Evolutionary conservation across 306 rosid species (phyloP).

Genomic region (Styphnolobium japonicum): DNA sequence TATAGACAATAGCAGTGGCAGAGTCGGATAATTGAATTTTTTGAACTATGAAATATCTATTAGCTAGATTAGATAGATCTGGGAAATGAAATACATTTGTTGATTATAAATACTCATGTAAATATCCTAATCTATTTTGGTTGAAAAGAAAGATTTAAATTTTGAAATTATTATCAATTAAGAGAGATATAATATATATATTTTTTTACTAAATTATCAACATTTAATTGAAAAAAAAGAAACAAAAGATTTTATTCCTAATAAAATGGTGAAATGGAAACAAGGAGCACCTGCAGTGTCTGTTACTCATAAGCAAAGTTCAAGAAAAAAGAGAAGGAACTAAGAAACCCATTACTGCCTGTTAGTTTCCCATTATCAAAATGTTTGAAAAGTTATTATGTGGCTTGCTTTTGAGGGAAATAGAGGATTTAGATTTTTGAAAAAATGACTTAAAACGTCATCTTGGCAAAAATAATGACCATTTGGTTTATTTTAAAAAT

Average conservation of each 20-base stretch:
- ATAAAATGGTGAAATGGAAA: not conserved
- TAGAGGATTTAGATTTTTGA: not conserved
- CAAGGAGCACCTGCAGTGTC: not conserved
- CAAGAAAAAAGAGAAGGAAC: not conserved
- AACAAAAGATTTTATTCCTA: too few relatives aligned
- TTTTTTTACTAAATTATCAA: too few relatives aligned
- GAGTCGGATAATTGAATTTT: not conserved
- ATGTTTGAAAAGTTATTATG: not conserved
- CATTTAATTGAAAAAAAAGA: too few relatives aligned
- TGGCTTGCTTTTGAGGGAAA: constrained; percentile 2
- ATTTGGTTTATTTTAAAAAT: too few relatives aligned
- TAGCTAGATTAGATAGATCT: not conserved
- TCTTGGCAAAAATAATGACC: too few relatives aligned
- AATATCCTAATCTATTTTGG: not conserved
- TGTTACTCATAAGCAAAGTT: not conserved
- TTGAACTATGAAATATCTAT: not conserved
- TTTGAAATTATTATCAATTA: too few relatives aligned
- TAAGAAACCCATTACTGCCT: not conserved
- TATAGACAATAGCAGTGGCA: not conserved
- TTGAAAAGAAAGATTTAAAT: not conserved
- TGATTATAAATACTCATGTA: not conserved
- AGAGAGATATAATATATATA: too few relatives aligned
- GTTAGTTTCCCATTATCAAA: not conserved
- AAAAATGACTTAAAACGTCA: too few relatives aligned
- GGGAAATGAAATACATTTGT: not conserved